Evolutionary conservation across 148 eudicot genomes (phyloP).

Genomic region (Polygonum maritimum): DNA sequence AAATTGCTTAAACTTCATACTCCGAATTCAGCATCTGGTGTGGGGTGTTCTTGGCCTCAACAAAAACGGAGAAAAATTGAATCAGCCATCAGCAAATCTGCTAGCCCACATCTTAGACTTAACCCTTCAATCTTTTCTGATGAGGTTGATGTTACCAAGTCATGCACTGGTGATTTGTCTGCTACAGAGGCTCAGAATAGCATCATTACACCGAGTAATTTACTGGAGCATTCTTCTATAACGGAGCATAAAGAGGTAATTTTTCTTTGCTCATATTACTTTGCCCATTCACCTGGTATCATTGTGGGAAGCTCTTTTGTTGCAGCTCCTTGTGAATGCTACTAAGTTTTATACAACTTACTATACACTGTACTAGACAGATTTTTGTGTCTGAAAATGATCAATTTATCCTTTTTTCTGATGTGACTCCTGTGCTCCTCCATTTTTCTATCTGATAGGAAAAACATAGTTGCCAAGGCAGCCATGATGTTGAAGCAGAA

Average conservation of each 20-base stretch:
- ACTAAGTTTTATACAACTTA: neutral
- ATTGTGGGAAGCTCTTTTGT: neutral
- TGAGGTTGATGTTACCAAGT: slow-evolving; percentile 3
- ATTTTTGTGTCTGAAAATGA: neutral
- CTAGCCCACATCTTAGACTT: slow-evolving; percentile 22
- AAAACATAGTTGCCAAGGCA: slow-evolving; percentile 15
- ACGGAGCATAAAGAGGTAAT: slow-evolving; percentile 41
- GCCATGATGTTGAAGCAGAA: slow-evolving; percentile 4
- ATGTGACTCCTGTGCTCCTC: neutral
- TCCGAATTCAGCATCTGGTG: slow-evolving; percentile 14
- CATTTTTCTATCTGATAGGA: slow-evolving; percentile 22
- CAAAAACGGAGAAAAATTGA: slow-evolving; percentile 53
- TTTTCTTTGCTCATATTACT: slow-evolving; percentile 2
- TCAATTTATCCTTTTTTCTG: neutral
- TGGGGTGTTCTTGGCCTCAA: slow-evolving; percentile 49
- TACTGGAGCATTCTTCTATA: slow-evolving; percentile 15
- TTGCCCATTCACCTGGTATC: neutral
- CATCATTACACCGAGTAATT: slow-evolving; percentile 16
- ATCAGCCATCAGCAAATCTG: slow-evolving; percentile 17
- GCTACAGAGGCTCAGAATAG: slow-evolving; percentile 12
- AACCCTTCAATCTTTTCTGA: neutral
- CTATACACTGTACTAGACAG: neutral
- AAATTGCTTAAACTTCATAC: slow-evolving; percentile 16
- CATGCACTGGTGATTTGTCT: slow-evolving; percentile 17
- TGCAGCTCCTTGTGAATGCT: neutral